Evolutionary conservation across 2,329 filamentous ascomycete species (phyloP).

Genomic region (Xylaria hypoxylon): DNA sequence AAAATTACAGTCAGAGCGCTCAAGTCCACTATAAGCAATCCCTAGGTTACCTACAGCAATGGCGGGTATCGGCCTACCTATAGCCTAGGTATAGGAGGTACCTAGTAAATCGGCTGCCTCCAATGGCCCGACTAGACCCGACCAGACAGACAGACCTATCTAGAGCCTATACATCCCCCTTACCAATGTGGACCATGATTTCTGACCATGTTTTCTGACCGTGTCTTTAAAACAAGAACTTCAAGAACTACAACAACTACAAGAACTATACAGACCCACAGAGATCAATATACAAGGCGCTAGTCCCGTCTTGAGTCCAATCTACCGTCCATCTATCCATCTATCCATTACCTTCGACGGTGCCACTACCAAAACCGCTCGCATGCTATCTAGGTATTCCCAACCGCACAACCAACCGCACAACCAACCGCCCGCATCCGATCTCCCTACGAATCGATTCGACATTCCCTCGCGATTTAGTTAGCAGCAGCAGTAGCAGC

Average conservation of each 20-base stretch:
- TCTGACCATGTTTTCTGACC: constrained; percentile 9
- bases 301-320: constrained; percentile 34
- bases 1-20: constrained; percentile 28
- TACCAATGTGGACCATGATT: neutral
- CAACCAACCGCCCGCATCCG: constrained; percentile 8
- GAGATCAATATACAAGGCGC: constrained; percentile 12
- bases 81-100: too few relatives aligned
- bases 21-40: constrained; percentile 9
- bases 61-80: neutral
- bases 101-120: constrained; percentile 12
- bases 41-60: too few relatives aligned
- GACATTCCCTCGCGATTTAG: constrained; percentile 20
- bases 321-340: constrained; percentile 16
- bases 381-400: constrained; percentile 10
- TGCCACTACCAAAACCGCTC: constrained; percentile 16
- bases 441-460: constrained; percentile 8
- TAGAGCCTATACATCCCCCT: neutral
- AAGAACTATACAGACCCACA: too few relatives aligned
- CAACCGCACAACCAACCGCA: constrained; percentile 9
- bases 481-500: constrained; percentile 8
- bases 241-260: too few relatives aligned
- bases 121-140: too few relatives aligned
- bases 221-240: too few relatives aligned
- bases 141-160: neutral
- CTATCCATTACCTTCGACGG: constrained; percentile 6